phyloP scores from a whole-genome alignment of 805 yeast species.

The Pichia kluyveri region DNA sequence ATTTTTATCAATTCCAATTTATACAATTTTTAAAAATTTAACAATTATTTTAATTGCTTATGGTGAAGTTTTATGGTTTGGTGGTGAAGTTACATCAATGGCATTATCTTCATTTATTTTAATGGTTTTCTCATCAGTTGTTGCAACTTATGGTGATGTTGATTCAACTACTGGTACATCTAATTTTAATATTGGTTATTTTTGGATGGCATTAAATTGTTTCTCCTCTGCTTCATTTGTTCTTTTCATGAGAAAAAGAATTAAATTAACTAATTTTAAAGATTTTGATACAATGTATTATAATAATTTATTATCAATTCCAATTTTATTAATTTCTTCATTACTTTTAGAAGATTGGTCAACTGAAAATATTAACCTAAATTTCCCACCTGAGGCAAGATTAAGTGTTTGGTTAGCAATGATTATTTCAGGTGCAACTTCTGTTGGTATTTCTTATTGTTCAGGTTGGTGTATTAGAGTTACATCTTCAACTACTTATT shows the following conservation, averaged over 20 bases:
- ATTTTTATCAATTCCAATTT: conserved; percentile 86
- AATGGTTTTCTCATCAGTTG: conserved; percentile 93
- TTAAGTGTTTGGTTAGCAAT: conserved; percentile 66
- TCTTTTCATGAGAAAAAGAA: conserved; percentile 93
- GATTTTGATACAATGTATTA: conserved; percentile 98
- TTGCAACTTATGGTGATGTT: conserved; percentile 79
- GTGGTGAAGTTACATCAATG: conserved; percentile 85
- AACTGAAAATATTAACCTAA: conserved; percentile 56
- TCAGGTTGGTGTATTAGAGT: conserved; percentile 99
- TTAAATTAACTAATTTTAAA: conserved; percentile 91
- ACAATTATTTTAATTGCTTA: conserved; percentile 95
- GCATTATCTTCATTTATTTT: conserved; percentile 79
- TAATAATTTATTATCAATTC: conserved; percentile 90
- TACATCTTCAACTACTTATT: conserved; percentile 95
- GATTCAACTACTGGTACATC: conserved; percentile 30
- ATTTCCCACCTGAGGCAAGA: conserved; percentile 72
- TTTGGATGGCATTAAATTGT: conserved; percentile 97
- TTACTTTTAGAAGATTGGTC: conserved; percentile 91
- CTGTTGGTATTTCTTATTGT: conserved; percentile 96
- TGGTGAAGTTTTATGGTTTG: conserved; percentile 97
- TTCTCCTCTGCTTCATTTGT: conserved; percentile 90
- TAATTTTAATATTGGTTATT: conserved; percentile 64
- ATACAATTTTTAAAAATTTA: conserved; percentile 95
- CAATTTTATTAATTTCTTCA: conserved; percentile 72
- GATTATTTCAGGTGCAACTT: conserved; percentile 87